phyloP scores from a whole-genome alignment of 306 rosid species.

The Bauhinia variegata region DNA sequence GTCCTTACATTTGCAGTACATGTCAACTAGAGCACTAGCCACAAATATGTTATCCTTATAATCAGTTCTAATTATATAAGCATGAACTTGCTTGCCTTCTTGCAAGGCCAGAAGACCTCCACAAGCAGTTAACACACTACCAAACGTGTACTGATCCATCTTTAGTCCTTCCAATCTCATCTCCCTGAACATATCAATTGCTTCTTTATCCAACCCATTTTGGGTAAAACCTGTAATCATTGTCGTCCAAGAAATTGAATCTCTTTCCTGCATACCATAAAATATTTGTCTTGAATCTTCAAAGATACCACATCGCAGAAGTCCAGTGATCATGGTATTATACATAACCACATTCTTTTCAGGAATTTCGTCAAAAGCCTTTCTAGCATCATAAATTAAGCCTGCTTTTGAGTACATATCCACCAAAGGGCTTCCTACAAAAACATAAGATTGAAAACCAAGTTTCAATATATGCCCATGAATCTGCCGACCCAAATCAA shows the following conservation, averaged over 20 bases:
- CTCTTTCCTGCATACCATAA: conserved; percentile 63
- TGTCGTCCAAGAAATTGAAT: conserved; percentile 83
- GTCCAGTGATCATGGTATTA: conserved; percentile 73
- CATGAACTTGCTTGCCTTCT: conserved; percentile 86
- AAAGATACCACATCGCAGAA: conserved; percentile 62
- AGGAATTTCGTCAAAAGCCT: conserved; percentile 57
- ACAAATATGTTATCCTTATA: conserved; percentile 72
- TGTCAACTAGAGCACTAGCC: conserved; percentile 90
- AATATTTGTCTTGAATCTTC: conserved; percentile 61
- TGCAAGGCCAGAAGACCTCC: conserved; percentile 65
- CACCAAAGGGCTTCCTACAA: conserved; percentile 85
- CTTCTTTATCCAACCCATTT: conserved; percentile 67
- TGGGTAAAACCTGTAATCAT: conserved; percentile 77
- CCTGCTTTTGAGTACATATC: conserved; percentile 81
- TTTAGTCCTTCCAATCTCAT: conserved; percentile 61
- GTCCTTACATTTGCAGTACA: conserved; percentile 84
- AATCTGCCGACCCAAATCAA: conserved; percentile 69
- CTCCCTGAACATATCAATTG: conserved; percentile 54
- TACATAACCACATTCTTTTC: conserved; percentile 76
- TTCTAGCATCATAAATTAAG: conserved; percentile 55
- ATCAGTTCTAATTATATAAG: conserved; percentile 67
- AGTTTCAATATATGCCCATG: conserved; percentile 78
- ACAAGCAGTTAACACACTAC: conserved; percentile 86
- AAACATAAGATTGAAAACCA: conserved; percentile 67
- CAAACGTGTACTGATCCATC: conserved; percentile 87